Evolutionary conservation across 306 rosid genomes (phyloP).

Genomic region (Inga oerstediana): DNA sequence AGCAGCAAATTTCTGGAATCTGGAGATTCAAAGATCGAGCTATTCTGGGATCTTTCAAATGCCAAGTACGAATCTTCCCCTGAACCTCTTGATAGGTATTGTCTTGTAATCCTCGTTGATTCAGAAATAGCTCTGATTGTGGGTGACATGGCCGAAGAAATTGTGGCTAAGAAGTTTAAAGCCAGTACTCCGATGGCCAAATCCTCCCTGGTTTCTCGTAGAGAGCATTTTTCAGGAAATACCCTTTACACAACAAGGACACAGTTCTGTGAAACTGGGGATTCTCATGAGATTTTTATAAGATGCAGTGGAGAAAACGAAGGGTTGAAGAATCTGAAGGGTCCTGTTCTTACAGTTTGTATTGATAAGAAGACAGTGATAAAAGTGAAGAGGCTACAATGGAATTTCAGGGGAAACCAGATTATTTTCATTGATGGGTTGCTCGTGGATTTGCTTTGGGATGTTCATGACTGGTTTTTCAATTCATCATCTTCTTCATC

Average conservation of each 20-base stretch:
- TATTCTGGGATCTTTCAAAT: slow-evolving; percentile 79
- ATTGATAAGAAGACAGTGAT: slow-evolving; percentile 83
- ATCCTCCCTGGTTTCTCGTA: slow-evolving; percentile 50
- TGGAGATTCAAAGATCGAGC: slow-evolving; percentile 44
- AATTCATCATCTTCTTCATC: slow-evolving; percentile 41
- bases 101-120: slow-evolving; percentile 57
- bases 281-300: slow-evolving; percentile 66
- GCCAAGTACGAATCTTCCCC: slow-evolving; percentile 71
- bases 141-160: slow-evolving; percentile 67
- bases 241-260: slow-evolving; percentile 67
- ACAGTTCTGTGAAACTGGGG: slow-evolving; percentile 71
- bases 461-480: slow-evolving; percentile 97
- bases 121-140: slow-evolving; percentile 68
- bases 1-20: slow-evolving; percentile 66
- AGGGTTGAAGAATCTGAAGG: slow-evolving; percentile 35
- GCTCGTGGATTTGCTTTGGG: slow-evolving; percentile 93
- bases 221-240: slow-evolving; percentile 72
- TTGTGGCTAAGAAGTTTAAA: slow-evolving; percentile 43
- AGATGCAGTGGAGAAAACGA: slow-evolving; percentile 64
- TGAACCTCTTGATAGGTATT: slow-evolving; percentile 73
- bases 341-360: slow-evolving; percentile 58
- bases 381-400: slow-evolving; percentile 82
- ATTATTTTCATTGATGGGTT: slow-evolving; percentile 87
- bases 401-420: slow-evolving; percentile 98
- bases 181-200: slow-evolving; percentile 32